These are phyloP conservation scores for Eucommia ulmoides DNA, from an alignment of 257 asterid genomes.

Conservation along the genomic window DNA sequence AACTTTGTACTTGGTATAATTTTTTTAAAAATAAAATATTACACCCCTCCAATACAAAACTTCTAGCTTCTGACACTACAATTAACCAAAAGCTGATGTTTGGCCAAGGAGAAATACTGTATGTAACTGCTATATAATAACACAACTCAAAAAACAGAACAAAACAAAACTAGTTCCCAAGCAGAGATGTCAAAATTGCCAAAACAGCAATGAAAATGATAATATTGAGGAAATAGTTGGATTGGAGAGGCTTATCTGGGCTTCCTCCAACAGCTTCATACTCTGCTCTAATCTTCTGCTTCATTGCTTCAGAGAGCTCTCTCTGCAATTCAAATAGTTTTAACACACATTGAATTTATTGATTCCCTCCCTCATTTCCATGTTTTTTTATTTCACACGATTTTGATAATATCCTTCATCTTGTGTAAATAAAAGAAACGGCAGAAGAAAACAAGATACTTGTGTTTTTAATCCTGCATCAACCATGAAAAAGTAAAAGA, in stretches of 20 bases:
- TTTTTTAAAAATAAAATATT: too few relatives aligned
- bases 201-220: constrained; percentile 70
- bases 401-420: constrained; percentile 40
- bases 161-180: constrained; percentile 60
- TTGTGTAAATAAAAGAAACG: constrained; percentile 40
- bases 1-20: too few relatives aligned
- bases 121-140: too few relatives aligned
- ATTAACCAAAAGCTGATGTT: too few relatives aligned
- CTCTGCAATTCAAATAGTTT: constrained; percentile 83
- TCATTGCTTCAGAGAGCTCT: constrained; percentile 87
- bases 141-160: too few relatives aligned
- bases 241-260: constrained; percentile 90
- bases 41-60: too few relatives aligned
- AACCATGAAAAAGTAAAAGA: constrained; percentile 25
- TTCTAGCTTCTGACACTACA: too few relatives aligned
- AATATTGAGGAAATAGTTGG: constrained; percentile 89
- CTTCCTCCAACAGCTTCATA: constrained; percentile 84
- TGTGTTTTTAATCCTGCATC: constrained; percentile 71
- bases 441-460: constrained; percentile 46
- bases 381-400: constrained; percentile 33
- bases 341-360: constrained; percentile 39
- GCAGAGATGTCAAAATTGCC: constrained; percentile 61
- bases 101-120: too few relatives aligned
- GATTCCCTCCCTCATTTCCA: constrained; percentile 31
- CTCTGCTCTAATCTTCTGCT: constrained; percentile 89